phyloP scores from a whole-genome alignment of 2,329 filamentous ascomycete genomes.

The Zasmidium citrigriseum region DNA sequence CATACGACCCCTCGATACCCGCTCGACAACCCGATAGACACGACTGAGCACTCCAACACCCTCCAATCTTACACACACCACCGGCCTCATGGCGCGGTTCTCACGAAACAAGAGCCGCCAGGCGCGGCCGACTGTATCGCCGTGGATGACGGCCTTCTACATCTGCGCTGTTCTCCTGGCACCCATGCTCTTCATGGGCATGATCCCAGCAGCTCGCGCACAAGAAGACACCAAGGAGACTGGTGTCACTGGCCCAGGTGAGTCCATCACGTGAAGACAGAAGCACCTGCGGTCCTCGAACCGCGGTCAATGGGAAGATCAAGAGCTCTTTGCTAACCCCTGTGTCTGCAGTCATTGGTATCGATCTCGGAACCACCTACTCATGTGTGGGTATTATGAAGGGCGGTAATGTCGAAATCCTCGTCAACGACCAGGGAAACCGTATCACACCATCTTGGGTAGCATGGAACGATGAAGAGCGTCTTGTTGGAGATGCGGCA shows the following conservation, averaged over 20 bases:
- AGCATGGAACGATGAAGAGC: conserved; percentile 84
- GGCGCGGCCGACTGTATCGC: conserved; percentile 28
- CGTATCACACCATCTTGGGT: conserved; percentile 75
- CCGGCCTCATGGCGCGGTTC: conserved; percentile 38
- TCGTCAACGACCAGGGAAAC: conserved; percentile 96
- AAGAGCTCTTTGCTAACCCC: conserved; percentile 1
- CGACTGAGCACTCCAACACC: not conserved
- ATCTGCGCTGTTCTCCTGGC: conserved; percentile 83
- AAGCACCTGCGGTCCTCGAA: not conserved
- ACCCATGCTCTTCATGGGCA: conserved; percentile 80
- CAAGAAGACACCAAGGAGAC: conserved; percentile 75
- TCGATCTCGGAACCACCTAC: conserved; percentile 89
- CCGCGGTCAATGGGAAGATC: conserved; percentile 3
- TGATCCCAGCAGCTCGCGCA: conserved; percentile 59
- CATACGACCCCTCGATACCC: not conserved
- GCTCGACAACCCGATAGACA: not conserved
- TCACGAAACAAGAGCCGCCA: conserved; percentile 34
- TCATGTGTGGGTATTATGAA: conserved; percentile 94
- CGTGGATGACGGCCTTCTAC: conserved; percentile 86
- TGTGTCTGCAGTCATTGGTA: conserved; percentile 73
- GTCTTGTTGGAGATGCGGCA: conserved; percentile 93
- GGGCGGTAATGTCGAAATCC: conserved; percentile 91
- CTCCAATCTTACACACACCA: conserved; percentile 13
- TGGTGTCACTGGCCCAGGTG: conserved; percentile 68
- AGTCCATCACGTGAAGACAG: conserved; percentile 15